Percentiles rank a stretch among this genome's conserved stretches.
phyloP scores from a whole-genome alignment of 257 asterid genomes.

The Euphrasia confusa region DNA sequence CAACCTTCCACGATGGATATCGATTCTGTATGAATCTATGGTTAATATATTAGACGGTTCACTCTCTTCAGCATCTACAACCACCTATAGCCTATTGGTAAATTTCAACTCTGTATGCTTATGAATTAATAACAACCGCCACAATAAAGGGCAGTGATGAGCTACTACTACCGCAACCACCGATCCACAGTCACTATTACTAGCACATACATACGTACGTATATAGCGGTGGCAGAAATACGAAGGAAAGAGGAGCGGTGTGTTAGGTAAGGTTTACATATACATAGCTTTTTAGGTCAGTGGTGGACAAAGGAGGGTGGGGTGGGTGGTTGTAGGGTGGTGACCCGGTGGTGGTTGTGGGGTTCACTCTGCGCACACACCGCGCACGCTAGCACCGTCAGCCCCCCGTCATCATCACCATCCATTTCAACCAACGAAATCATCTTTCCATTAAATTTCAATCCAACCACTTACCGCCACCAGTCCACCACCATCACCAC shows the following conservation, averaged over 20 bases:
- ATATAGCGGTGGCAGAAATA: background rate
- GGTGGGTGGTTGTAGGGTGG: slow-evolving; percentile 33
- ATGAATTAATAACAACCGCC: background rate
- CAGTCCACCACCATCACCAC: slow-evolving; percentile 11
- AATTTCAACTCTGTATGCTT: background rate
- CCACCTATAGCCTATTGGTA: too few species aligned
- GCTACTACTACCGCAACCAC: background rate
- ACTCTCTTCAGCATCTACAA: too few species aligned
- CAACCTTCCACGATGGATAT: background rate
- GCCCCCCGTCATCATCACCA: slow-evolving; percentile 25
- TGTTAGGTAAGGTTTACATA: slow-evolving; percentile 9
- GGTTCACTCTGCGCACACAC: slow-evolving; percentile 29
- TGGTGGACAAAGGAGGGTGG: slow-evolving; percentile 22
- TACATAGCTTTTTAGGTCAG: slow-evolving; percentile 29
- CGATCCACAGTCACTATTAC: background rate
- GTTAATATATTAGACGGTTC: too few species aligned
- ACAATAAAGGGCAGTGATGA: background rate
- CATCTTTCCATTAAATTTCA: slow-evolving; percentile 8
- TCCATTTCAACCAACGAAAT: background rate
- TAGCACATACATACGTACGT: background rate
- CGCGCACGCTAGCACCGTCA: slow-evolving; percentile 40
- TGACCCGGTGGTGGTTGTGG: slow-evolving; percentile 30
- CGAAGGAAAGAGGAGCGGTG: background rate
- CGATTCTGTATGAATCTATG: too few species aligned
- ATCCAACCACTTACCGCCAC: slow-evolving; percentile 6